These are phyloP conservation scores for Chlamydomonas sp. DNA, from an alignment of 139 green algal genomes.

Conservation along the genomic window DNA sequence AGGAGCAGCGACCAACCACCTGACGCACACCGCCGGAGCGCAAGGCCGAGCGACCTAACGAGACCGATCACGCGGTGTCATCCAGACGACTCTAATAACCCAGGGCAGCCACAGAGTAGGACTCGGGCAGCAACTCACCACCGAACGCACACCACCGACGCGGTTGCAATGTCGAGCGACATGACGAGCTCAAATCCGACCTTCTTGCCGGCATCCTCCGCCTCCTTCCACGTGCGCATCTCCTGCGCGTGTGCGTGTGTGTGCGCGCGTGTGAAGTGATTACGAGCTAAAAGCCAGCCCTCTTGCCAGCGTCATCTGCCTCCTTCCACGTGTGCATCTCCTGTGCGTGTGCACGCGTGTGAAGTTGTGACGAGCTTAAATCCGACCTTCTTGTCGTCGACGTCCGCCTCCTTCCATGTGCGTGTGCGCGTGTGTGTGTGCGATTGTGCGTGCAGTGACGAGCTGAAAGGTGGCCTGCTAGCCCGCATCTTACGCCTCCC, in stretches of 20 bases:
- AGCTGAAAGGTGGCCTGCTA: too few relatives aligned
- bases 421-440: too few relatives aligned
- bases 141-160: constrained; percentile 22
- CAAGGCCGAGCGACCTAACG: not conserved
- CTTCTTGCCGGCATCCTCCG: constrained; percentile 72
- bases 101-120: too few relatives aligned
- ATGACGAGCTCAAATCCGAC: constrained; percentile 67
- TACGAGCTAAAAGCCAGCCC: constrained; percentile 65
- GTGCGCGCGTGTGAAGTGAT: too few relatives aligned
- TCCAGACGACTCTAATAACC: not conserved
- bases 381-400: constrained; percentile 70
- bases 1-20: too few relatives aligned
- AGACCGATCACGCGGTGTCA: too few relatives aligned
- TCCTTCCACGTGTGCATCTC: constrained; percentile 83
- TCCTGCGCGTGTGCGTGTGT: constrained; percentile 61
- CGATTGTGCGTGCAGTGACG: too few relatives aligned
- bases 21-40: not conserved
- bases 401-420: constrained; percentile 71
- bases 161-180: constrained; percentile 36
- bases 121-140: constrained; percentile 40
- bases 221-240: constrained; percentile 78
- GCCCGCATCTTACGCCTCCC: too few relatives aligned
- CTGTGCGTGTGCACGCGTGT: too few relatives aligned
- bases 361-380: constrained; percentile 65
- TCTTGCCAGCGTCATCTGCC: constrained; percentile 75